phyloP scores from a whole-genome alignment of 108 stramenopile genomes.

The Pseudonitzschia delicatissima region DNA sequence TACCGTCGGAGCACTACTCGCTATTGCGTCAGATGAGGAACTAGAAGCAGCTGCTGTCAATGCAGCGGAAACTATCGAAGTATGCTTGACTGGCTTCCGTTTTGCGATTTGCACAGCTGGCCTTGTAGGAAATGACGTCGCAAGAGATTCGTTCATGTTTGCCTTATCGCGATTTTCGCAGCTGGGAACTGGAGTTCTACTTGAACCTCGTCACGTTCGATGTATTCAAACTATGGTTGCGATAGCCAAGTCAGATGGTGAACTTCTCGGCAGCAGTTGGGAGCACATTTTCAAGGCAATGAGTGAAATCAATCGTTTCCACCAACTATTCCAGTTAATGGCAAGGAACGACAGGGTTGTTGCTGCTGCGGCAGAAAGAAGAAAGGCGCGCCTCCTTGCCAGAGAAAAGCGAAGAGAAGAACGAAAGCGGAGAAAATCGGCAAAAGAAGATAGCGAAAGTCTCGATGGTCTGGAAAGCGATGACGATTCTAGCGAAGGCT shows the following conservation, averaged over 20 bases:
- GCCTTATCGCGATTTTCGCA: constrained; percentile 90
- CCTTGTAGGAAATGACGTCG: constrained; percentile 77
- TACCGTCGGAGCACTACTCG: constrained; percentile 62
- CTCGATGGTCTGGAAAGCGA: constrained; percentile 21
- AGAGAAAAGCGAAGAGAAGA: constrained; percentile 28
- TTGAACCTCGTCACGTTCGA: constrained; percentile 85
- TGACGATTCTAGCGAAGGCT: constrained; percentile 23
- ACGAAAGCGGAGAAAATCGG: constrained; percentile 19
- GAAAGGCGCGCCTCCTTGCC: constrained; percentile 31
- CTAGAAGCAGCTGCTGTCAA: constrained; percentile 79
- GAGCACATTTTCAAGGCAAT: constrained; percentile 87
- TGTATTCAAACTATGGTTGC: constrained; percentile 85
- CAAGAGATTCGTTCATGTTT: constrained; percentile 88
- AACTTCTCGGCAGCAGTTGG: constrained; percentile 89
- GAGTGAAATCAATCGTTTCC: constrained; percentile 86
- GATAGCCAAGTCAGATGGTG: constrained; percentile 86
- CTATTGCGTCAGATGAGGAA: constrained; percentile 84
- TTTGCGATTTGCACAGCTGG: constrained; percentile 86
- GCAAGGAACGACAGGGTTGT: constrained; percentile 65
- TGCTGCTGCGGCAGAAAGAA: constrained; percentile 45
- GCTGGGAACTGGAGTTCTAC: constrained; percentile 75
- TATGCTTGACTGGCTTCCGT: constrained; percentile 84
- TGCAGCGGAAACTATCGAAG: constrained; percentile 74
- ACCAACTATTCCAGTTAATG: constrained; percentile 81
- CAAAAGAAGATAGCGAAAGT: constrained; percentile 30